Percentiles rank a stretch among this genome's conserved stretches.
Conservation (phyloP, 176 grass and related monocot genomes). For the Oryza officinalis region DNA sequence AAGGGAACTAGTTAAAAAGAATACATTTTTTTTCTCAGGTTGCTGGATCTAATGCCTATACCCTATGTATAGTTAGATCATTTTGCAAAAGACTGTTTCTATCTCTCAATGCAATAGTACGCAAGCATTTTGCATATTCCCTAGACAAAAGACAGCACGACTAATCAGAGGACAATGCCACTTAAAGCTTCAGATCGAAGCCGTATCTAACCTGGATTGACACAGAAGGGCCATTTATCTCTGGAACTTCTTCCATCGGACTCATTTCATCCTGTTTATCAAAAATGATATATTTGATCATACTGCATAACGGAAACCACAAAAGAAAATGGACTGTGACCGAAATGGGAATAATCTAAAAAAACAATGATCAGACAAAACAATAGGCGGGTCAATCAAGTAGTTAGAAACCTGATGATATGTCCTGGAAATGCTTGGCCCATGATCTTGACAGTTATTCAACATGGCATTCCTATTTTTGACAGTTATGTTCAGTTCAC, state of each 20-base stretch:
- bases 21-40: not conserved
- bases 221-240: slow-evolving; percentile 21
- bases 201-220: slow-evolving; percentile 66
- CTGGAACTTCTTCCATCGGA: slow-evolving; percentile 46
- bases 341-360: slow-evolving; percentile 33
- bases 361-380: slow-evolving; percentile 20
- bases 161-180: not conserved
- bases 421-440: slow-evolving; percentile 43
- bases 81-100: too few species aligned
- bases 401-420: slow-evolving; percentile 48
- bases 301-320: not conserved
- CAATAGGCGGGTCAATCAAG: slow-evolving; percentile 4
- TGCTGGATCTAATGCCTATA: not conserved
- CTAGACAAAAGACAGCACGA: not conserved
- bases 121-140: not conserved
- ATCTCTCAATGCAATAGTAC: not conserved
- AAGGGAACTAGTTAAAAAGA: not conserved
- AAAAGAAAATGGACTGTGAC: not conserved
- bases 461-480: slow-evolving; percentile 7
- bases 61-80: not conserved
- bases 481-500: slow-evolving; percentile 18
- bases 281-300: slow-evolving; percentile 13
- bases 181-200: slow-evolving; percentile 5
- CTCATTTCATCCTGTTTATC: slow-evolving; percentile 39
- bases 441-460: slow-evolving; percentile 41